Base-by-base conservation (phyloP, 768 basidiomycete species). In the Suillus lakei region DNA sequence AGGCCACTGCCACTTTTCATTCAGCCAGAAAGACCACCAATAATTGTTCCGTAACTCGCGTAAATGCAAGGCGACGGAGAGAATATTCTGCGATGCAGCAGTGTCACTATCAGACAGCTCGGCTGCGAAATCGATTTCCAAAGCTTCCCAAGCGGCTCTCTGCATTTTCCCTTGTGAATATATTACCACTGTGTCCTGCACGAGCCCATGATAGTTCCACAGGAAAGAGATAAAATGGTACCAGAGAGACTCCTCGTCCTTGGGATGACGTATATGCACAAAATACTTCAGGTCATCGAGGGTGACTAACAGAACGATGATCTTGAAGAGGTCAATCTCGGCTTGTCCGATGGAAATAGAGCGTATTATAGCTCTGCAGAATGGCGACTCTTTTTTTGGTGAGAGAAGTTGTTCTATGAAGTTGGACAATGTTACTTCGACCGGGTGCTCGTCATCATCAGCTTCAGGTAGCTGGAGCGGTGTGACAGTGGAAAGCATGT, bases 391-490 rank as follows among this genome's bases (percentile, higher is more conserved):
- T 39, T 28, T 26, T 1, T 58, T 58, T 26, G 36, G 56, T 26
- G 56, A 58, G 16, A 58, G 56, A 58, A 58, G 36, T 58, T 58
- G 56, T 39, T 58, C 56, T 58, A 58, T 26, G 56, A 58, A 58
- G 9, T 18, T 18, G 5, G 56, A 18, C 9, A 58, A 8, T 21
- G 36, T 12, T 9, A 58, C 23, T 58, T 58, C 36, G 36, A 26
- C 23, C 5, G 56, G 56, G 23, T 38, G 38, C 56, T 39, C 56
- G 23, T 58, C 55, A 26, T 15, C 34, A 13, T 56, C 16, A 56
- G 16, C 55, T 38, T 26, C 56, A 26, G 56, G 56, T 18, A 39
- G 16, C 36, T 18, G 56, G 23, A 58, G 56, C 5, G 56, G 36
- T 6, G 56, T 58, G 36, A 58, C 56, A 16, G 56, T 38, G 9